These are phyloP conservation scores for Paramecium octaurelia DNA, from an alignment of 73 alveolate genomes.

Conservation along the genomic window DNA sequence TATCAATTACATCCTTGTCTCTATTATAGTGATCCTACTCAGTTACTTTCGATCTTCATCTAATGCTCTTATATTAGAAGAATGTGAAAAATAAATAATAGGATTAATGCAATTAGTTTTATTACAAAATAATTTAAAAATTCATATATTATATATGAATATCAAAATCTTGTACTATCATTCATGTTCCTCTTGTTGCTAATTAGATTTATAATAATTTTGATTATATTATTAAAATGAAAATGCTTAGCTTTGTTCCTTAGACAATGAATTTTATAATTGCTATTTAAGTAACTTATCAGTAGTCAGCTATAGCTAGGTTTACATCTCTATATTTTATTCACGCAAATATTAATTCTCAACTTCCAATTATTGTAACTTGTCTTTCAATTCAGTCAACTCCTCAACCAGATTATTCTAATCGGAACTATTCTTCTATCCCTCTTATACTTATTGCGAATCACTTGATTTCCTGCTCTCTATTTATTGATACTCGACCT, in stretches of 20 bases:
- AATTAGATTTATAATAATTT: background rate
- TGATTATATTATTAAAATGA: background rate
- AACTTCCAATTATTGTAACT: background rate
- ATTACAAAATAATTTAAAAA: background rate
- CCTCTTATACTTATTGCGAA: background rate
- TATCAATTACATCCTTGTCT: background rate
- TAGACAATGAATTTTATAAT: background rate
- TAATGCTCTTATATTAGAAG: background rate
- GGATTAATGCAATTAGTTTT: background rate
- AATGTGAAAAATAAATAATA: no score
- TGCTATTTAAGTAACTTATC: slow-evolving; percentile 25
- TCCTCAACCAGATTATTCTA: background rate
- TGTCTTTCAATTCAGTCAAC: background rate
- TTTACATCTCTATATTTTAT: background rate
- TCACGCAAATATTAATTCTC: slow-evolving; percentile 42
- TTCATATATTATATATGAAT: background rate
- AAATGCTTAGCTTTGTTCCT: background rate
- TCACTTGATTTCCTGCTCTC: background rate
- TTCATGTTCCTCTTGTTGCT: background rate
- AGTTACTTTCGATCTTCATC: background rate
- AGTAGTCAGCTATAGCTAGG: background rate
- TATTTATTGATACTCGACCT: background rate
- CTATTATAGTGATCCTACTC: background rate
- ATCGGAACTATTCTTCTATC: background rate
- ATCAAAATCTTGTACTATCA: background rate